A percentile compares a stretch with the other conserved stretches of the same genome.
phyloP scores from a whole-genome alignment of 805 yeast species.

The Lachancea meyersii region DNA sequence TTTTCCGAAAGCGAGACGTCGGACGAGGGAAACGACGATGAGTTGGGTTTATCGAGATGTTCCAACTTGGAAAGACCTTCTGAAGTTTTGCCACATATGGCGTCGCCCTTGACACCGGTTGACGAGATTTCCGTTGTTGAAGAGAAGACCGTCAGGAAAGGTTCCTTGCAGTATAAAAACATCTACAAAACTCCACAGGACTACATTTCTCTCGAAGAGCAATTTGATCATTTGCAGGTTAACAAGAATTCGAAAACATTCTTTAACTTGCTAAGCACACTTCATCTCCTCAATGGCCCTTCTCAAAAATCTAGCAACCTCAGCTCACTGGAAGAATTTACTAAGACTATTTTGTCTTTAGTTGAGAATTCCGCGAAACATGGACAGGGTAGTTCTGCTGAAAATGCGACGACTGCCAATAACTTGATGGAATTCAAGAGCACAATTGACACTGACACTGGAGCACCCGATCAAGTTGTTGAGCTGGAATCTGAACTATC shows the following conservation, averaged over 20 bases:
- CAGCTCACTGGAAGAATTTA: slow-evolving; percentile 3
- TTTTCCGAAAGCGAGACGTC: slow-evolving; percentile 1
- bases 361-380: neutral
- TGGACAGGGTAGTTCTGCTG: neutral
- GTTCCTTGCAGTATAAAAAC: slow-evolving; percentile 1
- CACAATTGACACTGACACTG: neutral
- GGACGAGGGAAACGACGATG: neutral
- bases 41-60: neutral
- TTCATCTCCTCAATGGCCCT: slow-evolving; percentile 4
- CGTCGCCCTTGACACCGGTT: slow-evolving; percentile 8
- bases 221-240: slow-evolving; percentile 3
- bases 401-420: neutral
- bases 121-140: slow-evolving; percentile 2
- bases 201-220: slow-evolving; percentile 1
- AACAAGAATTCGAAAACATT: slow-evolving; percentile 6
- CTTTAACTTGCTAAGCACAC: slow-evolving; percentile 2
- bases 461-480: neutral
- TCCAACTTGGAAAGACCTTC: neutral
- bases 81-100: neutral
- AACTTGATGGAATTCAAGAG: neutral
- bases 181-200: slow-evolving; percentile 6
- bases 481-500: slow-evolving; percentile 6
- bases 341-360: neutral
- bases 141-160: neutral
- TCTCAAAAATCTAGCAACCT: neutral